Base-by-base conservation (phyloP, 1,284 basidiomycete genomes). In the Heterobasidion parviporum region DNA sequence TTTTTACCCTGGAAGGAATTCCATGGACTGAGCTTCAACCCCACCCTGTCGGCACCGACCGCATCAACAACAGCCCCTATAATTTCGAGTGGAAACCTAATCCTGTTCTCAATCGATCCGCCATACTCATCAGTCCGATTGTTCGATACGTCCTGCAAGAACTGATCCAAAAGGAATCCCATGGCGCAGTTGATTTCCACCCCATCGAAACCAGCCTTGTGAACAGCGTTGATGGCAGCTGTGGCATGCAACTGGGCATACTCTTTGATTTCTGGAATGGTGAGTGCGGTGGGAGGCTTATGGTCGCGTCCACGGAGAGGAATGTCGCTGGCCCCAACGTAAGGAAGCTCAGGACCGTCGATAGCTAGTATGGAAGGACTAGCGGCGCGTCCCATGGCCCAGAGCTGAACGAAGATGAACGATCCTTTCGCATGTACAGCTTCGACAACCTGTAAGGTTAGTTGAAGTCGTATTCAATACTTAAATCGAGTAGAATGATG, bases 41-140 rank as follows among this genome's bases (percentile, higher is more conserved):
- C 76, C 8, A 70, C 68, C 18, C 68, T 61, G 16, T 63, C 60
- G 34, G 59, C 57, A 1, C 69, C 69, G 6, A 70, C 62, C 8
- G 64, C 65, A 1, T 57, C 55, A 2, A 59, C 62, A 2, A 70
- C 64, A 0, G 54, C 57, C 8, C 74, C 70, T 20, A 76, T 64
- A 14, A 78, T 72, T 62, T 74, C 72, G 58, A 82, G 67, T 1
- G 72, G 62, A 57, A 85, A 84, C 10, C 77, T 68, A 2, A 69
- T 62, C 15, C 83, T 71, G 62, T 83, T 83, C 66, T 81, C 78
- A 20, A 81, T 57, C 2, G 72, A 72, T 2, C 82, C 83, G 6
- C 83, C 83, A 63, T 82, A 87, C 50, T 74, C 68, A 67, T 87
- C 83, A 12, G 76, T 79, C 33, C 82, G 76, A 36, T 74, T 70